Evolutionary conservation across 345 rosid genomes (phyloP).

Genomic region (Gossypium mustelinum): DNA sequence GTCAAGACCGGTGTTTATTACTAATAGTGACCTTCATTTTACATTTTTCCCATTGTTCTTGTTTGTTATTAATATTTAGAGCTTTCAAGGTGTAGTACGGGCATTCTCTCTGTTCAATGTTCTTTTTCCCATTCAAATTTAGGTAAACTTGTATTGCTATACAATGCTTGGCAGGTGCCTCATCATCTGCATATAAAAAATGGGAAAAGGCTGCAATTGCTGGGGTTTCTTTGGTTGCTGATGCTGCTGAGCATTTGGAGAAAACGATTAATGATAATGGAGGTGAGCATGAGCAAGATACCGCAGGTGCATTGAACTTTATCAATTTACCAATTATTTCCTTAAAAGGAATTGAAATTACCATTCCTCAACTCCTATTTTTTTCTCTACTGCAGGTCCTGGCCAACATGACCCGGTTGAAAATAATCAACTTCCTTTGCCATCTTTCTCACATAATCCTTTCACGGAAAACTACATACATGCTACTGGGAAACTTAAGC

Average conservation of each 20-base stretch:
- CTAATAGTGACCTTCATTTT: background rate
- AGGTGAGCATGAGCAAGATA: conserved; percentile 44
- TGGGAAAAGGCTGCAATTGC: conserved; percentile 99
- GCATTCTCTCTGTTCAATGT: conserved; percentile 8
- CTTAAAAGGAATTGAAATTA: conserved; percentile 16
- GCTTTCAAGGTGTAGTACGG: background rate
- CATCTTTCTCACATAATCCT: conserved; percentile 42
- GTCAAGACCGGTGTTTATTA: background rate
- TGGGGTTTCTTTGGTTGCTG: conserved; percentile 99
- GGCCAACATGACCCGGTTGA: conserved; percentile 41
- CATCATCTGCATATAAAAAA: conserved; percentile 68
- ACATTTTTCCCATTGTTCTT: background rate
- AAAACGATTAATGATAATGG: conserved; percentile 53
- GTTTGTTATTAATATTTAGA: background rate
- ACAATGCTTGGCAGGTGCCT: conserved; percentile 33
- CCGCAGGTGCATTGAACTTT: conserved; percentile 24
- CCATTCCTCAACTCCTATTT: conserved; percentile 14
- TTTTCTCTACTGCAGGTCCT: conserved; percentile 31
- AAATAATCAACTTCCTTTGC: conserved; percentile 37
- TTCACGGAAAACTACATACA: conserved; percentile 43
- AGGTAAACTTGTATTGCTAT: conserved; percentile 7
- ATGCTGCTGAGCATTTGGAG: conserved; percentile 98
- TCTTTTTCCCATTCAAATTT: background rate
- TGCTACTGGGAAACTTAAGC: conserved; percentile 67
- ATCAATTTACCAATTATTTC: conserved; percentile 19